phyloP scores from a whole-genome alignment of 352 stramenopile species.

The Phytophthora lateralis region DNA sequence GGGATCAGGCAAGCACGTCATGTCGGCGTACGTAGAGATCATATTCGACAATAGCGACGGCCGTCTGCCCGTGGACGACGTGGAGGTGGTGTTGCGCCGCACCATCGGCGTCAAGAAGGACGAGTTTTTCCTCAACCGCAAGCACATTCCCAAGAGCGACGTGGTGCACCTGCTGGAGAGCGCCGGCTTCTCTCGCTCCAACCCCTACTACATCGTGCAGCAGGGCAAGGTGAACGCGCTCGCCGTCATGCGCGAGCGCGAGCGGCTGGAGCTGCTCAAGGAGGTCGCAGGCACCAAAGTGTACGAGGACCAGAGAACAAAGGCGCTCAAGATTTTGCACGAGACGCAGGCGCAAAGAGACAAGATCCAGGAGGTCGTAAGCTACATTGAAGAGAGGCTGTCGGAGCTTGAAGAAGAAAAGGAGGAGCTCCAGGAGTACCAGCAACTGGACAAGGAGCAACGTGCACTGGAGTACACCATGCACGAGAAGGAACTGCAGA shows the following conservation, averaged over 20 bases:
- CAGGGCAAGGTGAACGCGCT: constrained; percentile 99
- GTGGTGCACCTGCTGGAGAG: constrained; percentile 98
- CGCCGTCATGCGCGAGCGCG: constrained; percentile 99
- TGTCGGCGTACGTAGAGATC: constrained; percentile 99
- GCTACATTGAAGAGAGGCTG: constrained; percentile 95
- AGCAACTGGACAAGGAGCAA: constrained; percentile 95
- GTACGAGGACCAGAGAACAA: constrained; percentile 97
- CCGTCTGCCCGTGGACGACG: constrained; percentile 91
- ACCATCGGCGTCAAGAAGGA: constrained; percentile 99
- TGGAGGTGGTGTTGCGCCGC: constrained; percentile 96
- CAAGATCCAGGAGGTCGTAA: constrained; percentile 97
- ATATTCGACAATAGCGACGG: constrained; percentile 99
- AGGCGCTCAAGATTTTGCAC: constrained; percentile 97
- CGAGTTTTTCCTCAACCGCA: constrained; percentile 99
- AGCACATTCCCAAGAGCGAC: constrained; percentile 98
- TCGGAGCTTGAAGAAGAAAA: constrained; percentile 98
- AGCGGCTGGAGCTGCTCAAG: constrained; percentile 95
- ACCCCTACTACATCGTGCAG: constrained; percentile 99
- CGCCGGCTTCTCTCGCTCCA: constrained; percentile 98
- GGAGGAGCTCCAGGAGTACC: constrained; percentile 95
- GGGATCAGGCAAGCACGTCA: constrained; percentile 93
- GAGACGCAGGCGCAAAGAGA: constrained; percentile 94
- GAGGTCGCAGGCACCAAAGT: constrained; percentile 98
- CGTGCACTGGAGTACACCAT: constrained; percentile 98
- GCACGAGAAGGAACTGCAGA: constrained; percentile 88